Conservation (phyloP, 805 yeast species). For the Lachancea meyersii region DNA sequence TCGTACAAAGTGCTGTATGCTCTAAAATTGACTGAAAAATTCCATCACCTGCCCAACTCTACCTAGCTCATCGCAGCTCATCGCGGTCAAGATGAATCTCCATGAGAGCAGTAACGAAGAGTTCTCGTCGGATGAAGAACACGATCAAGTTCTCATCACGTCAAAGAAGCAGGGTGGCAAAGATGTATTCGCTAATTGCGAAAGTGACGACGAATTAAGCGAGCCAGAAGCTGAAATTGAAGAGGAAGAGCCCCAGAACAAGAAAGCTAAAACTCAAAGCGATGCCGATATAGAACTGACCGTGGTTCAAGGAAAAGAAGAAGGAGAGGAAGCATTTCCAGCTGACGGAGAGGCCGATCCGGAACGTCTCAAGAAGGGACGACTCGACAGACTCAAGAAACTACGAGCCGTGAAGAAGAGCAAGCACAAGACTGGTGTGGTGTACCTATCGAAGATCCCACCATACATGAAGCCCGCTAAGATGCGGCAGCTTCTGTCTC, state of each 20-base stretch:
- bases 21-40: neutral
- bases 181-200: slow-evolving; percentile 22
- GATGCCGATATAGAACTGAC: neutral
- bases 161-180: slow-evolving; percentile 15
- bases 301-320: neutral
- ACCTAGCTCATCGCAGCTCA: slow-evolving; percentile 4
- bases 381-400: slow-evolving; percentile 50
- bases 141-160: slow-evolving; percentile 17
- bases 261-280: neutral
- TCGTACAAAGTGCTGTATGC: neutral
- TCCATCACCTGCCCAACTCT: no score
- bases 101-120: slow-evolving; percentile 15
- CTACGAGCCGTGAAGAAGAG: slow-evolving; percentile 41
- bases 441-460: slow-evolving; percentile 86
- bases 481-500: slow-evolving; percentile 67
- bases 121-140: slow-evolving; percentile 29
- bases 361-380: slow-evolving; percentile 48
- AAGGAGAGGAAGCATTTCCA: neutral
- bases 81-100: slow-evolving; percentile 4
- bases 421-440: slow-evolving; percentile 74
- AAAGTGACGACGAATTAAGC: slow-evolving; percentile 18
- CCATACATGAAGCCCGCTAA: slow-evolving; percentile 97
- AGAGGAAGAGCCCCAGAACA: slow-evolving; percentile 1
- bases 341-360: slow-evolving; percentile 11
- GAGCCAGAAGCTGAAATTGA: slow-evolving; percentile 18